Percentiles rank a stretch among this genome's conserved stretches.
phyloP scores from a whole-genome alignment of 1,139 yeast species.

The Pichia sp. region DNA sequence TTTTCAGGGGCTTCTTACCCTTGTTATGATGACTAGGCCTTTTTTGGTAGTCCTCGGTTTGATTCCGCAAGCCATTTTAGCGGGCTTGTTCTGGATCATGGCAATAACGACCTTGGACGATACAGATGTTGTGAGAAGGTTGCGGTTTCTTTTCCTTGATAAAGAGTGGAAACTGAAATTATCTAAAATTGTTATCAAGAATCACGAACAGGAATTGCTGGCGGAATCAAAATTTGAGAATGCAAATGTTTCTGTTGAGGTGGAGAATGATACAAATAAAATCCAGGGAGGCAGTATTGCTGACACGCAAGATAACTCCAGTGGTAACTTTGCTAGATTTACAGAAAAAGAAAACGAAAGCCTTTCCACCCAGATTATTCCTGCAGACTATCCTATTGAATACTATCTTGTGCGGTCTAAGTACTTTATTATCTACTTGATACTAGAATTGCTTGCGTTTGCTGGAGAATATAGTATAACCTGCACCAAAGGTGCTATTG shows the following conservation, averaged over 20 bases:
- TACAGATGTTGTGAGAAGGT: conserved; percentile 59
- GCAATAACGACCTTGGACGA: conserved; percentile 74
- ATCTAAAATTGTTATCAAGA: conserved; percentile 9
- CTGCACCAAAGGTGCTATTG: conserved; percentile 85
- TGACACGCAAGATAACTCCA: neutral
- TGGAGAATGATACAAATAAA: neutral
- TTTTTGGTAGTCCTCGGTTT: conserved; percentile 71
- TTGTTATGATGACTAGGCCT: conserved; percentile 90
- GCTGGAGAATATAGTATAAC: conserved; percentile 83
- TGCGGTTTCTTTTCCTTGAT: conserved; percentile 66
- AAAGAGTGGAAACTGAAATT: conserved; percentile 27
- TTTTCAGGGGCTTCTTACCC: conserved; percentile 73
- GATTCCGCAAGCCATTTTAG: conserved; percentile 91
- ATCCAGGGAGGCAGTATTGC: neutral
- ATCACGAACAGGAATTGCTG: neutral
- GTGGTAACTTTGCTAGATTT: neutral
- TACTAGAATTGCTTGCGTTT: conserved; percentile 61
- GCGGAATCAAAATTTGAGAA: neutral
- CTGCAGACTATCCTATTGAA: conserved; percentile 26
- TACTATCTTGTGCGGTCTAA: conserved; percentile 37
- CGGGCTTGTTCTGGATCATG: conserved; percentile 92
- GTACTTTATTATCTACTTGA: conserved; percentile 52
- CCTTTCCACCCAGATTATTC: conserved; percentile 6
- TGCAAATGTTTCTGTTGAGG: no score
- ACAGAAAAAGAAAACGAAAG: neutral